Evolutionary conservation across 1,139 yeast species (phyloP).

Genomic region (Magnusiomyces starmeri): DNA sequence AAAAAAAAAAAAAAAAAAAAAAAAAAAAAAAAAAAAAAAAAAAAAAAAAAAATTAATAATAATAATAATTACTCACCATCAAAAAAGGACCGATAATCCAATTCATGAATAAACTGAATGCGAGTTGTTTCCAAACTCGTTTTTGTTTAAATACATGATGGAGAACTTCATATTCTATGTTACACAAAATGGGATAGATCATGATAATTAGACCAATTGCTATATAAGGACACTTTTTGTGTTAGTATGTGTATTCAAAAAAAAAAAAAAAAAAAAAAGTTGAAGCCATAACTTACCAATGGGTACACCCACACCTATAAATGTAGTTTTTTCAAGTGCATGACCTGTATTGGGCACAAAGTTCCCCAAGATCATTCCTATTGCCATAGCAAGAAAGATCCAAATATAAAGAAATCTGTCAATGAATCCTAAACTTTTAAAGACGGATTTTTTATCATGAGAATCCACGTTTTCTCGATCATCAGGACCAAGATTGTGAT

Average conservation of each 20-base stretch:
- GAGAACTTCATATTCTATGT: slow-evolving; percentile 45
- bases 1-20: neutral
- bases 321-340: slow-evolving; percentile 24
- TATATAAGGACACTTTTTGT: neutral
- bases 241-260: neutral
- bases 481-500: too few species aligned
- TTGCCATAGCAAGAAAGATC: slow-evolving; percentile 30
- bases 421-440: slow-evolving; percentile 19
- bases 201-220: slow-evolving; percentile 48
- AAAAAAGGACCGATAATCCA: slow-evolving; percentile 54
- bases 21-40: neutral
- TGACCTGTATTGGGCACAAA: slow-evolving; percentile 25
- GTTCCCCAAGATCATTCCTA: slow-evolving; percentile 31
- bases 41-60: neutral
- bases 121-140: slow-evolving; percentile 34
- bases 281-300: slow-evolving; percentile 24
- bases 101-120: slow-evolving; percentile 42
- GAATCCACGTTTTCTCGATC: too few species aligned
- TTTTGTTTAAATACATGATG: slow-evolving; percentile 26
- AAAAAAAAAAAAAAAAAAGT: neutral
- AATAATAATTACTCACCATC: slow-evolving; percentile 36
- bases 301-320: slow-evolving; percentile 37
- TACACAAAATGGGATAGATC: slow-evolving; percentile 55
- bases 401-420: slow-evolving; percentile 28
- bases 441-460: slow-evolving; percentile 25